phyloP scores from a whole-genome alignment of 306 rosid species.

The Vachellia pachyceras region DNA sequence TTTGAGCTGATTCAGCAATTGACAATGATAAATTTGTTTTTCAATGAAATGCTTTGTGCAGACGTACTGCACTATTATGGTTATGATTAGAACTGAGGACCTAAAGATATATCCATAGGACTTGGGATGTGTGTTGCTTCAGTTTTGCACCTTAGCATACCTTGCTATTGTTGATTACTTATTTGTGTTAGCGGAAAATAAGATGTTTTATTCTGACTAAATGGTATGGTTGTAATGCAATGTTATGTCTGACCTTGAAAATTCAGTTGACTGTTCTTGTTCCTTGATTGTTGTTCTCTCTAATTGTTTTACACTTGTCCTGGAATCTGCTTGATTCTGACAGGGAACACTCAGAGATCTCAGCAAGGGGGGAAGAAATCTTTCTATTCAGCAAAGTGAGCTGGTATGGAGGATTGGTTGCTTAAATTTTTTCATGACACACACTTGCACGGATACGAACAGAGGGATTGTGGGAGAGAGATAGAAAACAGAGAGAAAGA shows the following conservation, averaged over 20 bases:
- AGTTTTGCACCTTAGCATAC: slow-evolving; percentile 4
- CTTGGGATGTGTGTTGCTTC: neutral
- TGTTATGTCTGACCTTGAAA: slow-evolving; percentile 24
- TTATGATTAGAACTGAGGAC: slow-evolving; percentile 16
- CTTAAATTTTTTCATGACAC: slow-evolving; percentile 4
- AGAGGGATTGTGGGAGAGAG: neutral
- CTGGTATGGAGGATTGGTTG: slow-evolving; percentile 55
- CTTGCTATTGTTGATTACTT: neutral
- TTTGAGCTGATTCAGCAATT: neutral
- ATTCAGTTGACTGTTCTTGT: slow-evolving; percentile 17
- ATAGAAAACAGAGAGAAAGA: neutral
- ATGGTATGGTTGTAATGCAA: slow-evolving; percentile 24
- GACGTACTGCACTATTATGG: neutral
- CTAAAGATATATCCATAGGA: neutral
- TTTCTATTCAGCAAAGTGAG: slow-evolving; percentile 65
- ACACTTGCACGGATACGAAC: neutral
- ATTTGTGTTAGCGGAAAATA: neutral
- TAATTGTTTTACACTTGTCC: slow-evolving; percentile 21
- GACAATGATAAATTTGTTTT: neutral
- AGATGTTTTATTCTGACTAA: slow-evolving; percentile 24
- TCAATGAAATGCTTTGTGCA: slow-evolving; percentile 2
- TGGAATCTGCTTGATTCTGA: slow-evolving; percentile 47
- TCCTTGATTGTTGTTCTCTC: slow-evolving; percentile 27
- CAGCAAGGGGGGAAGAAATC: slow-evolving; percentile 86
- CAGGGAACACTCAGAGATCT: slow-evolving; percentile 98